Evolutionary conservation across 805 yeast species (phyloP).

Genomic region (Candida wancherniae): DNA sequence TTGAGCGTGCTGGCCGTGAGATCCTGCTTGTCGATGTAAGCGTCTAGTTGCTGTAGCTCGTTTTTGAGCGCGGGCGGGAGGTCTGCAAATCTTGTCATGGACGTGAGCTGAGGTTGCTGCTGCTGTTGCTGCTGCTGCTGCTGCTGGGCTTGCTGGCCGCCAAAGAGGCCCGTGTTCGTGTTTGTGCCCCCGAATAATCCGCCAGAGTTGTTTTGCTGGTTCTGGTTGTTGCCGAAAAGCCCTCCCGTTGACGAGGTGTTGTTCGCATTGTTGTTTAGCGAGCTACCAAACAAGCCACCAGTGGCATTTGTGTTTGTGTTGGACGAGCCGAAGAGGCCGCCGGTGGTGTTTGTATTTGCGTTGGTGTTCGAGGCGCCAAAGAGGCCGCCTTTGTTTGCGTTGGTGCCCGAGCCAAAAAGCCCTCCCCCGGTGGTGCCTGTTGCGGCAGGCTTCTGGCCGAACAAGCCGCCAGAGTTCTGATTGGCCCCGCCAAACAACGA

Average conservation of each 20-base stretch:
- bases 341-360: constrained; percentile 7
- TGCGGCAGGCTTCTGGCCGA: constrained; percentile 4
- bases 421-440: constrained; percentile 6
- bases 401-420: constrained; percentile 6
- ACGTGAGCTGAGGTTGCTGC: constrained; percentile 50
- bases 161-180: constrained; percentile 11
- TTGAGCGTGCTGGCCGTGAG: constrained; percentile 64
- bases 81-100: constrained; percentile 72
- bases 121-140: constrained; percentile 40
- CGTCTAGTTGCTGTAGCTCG: constrained; percentile 66
- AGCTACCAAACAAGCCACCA: constrained; percentile 16
- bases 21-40: constrained; percentile 69
- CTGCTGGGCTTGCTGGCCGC: constrained; percentile 10
- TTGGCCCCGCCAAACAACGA: constrained; percentile 34
- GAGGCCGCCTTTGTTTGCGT: too few relatives aligned
- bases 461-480: constrained; percentile 12
- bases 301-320: constrained; percentile 6
- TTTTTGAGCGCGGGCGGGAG: constrained; percentile 65
- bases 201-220: constrained; percentile 4
- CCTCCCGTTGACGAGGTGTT: constrained; percentile 16
- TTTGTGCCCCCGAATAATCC: constrained; percentile 12
- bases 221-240: constrained; percentile 28
- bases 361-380: constrained; percentile 6
- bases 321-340: constrained; percentile 11
- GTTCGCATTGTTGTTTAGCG: constrained; percentile 18